Conservation (phyloP, 441 rosid genomes). For the Pelargonium myrrhifolium region DNA sequence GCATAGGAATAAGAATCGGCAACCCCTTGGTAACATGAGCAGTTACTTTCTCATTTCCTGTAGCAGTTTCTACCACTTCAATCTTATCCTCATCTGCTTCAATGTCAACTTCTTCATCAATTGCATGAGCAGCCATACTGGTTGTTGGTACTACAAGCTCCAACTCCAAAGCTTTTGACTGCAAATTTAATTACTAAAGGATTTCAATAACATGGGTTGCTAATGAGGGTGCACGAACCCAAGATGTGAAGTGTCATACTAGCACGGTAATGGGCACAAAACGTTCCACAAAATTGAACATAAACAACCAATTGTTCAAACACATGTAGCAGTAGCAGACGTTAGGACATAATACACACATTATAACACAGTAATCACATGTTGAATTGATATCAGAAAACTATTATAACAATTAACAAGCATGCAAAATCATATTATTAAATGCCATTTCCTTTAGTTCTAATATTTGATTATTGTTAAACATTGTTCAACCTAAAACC, state of each 20-base stretch:
- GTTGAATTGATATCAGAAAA: no score
- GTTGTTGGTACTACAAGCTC: conserved; percentile 45
- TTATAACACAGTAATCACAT: no score
- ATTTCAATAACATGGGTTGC: background rate
- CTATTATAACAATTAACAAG: no score
- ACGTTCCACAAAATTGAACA: no score
- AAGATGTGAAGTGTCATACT: background rate
- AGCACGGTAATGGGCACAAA: background rate
- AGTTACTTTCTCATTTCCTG: conserved; percentile 20
- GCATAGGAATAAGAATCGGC: conserved; percentile 36
- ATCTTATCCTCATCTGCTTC: conserved; percentile 34
- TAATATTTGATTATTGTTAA: no score
- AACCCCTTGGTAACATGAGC: conserved; percentile 17
- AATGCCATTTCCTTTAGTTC: no score
- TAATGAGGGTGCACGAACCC: background rate
- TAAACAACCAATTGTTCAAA: no score
- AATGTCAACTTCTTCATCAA: conserved; percentile 45
- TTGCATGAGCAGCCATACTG: conserved; percentile 62
- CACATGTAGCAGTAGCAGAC: no score
- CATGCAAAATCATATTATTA: no score
- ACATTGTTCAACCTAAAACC: no score
- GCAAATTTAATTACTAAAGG: conserved; percentile 18
- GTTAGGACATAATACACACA: no score
- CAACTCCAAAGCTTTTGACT: conserved; percentile 27
- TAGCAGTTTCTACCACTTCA: conserved; percentile 31